These are phyloP conservation scores for Yarrowia divulgata DNA, from an alignment of 805 yeast genomes.

Conservation along the genomic window DNA sequence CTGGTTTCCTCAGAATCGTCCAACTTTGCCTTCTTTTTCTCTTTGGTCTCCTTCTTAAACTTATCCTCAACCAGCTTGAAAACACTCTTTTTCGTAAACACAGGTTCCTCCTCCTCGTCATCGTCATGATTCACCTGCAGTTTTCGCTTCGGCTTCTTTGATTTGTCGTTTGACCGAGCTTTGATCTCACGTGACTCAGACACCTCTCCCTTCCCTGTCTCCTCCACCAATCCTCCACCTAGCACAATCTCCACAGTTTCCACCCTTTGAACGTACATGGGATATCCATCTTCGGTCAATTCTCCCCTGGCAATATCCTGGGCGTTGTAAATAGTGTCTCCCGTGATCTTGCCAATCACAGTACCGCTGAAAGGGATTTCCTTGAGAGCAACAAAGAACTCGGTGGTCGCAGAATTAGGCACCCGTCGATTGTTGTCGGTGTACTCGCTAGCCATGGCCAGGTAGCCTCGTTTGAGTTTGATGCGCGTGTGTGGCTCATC, in stretches of 20 bases:
- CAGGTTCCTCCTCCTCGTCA: conserved; percentile 49
- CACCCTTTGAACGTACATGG: conserved; percentile 20
- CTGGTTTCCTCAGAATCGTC: background rate
- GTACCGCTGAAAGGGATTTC: conserved; percentile 54
- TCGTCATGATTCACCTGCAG: conserved; percentile 42
- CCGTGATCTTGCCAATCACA: conserved; percentile 66
- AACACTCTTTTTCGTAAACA: conserved; percentile 40
- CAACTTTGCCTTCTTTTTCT: background rate
- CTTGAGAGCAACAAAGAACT: conserved; percentile 59
- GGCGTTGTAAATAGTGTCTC: conserved; percentile 62
- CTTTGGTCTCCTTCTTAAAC: background rate
- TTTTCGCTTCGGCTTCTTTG: conserved; percentile 1
- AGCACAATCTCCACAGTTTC: conserved; percentile 1
- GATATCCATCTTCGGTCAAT: conserved; percentile 22
- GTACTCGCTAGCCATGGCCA: conserved; percentile 59
- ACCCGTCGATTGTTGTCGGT: conserved; percentile 43
- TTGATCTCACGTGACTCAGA: background rate
- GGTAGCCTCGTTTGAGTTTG: conserved; percentile 60
- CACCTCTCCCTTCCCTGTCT: background rate
- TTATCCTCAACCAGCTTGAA: background rate
- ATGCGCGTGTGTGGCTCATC: conserved; percentile 63
- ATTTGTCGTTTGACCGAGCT: background rate
- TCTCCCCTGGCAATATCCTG: conserved; percentile 57
- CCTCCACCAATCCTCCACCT: conserved; percentile 22
- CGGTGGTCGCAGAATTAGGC: conserved; percentile 46